Evolutionary conservation across 192 early-diverging fungal genomes (phyloP), one percentile per base, ranked within the genome.

Genomic region (Coemansia sp.): DNA sequence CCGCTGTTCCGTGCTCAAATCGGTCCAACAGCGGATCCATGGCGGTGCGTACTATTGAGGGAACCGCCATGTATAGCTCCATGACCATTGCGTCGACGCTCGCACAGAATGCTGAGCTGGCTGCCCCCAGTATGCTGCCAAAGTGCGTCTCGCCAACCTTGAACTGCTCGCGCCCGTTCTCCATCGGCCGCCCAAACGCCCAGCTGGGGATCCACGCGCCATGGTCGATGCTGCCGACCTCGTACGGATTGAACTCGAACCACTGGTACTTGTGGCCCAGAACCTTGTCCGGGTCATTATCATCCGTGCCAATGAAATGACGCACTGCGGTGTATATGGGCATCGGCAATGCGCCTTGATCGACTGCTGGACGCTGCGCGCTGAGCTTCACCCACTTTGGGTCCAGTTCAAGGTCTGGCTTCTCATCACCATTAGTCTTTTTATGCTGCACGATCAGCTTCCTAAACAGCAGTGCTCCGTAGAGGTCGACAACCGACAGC

Each of bases 191-290:
- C 28, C 92, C 92, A 68, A 92, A 88, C 22, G 86, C 76, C 87
- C 88, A 94, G 5, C 83, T 84, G 8, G 92, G 89, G 10, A 92
- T 65, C 88, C 88, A 94, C 11, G 85, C 87, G 69, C 71, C 70
- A 4, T 86, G 73, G 56, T 94, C 92, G 27, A 87, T 87, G 64
- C 85, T 87, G 46, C 92, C 92, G 45, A 91, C 69, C 53, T 94
- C 89, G 56, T 83, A 91, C 1, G 92, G 91, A 5, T 82, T 88
- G 46, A 92, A 80, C 54, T 94, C 92, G 65, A 91, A 91, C 92
- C 92, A 94, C 47, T 90, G 88, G 56, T 80, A 80, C 50, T 31
- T 31, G 62, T 69, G 65, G 12, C 46, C 28, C 73, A 46, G 31
- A 21, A 43, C 24, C 25, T 62, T n/a, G 12, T 79, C 60, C 6